phyloP scores from a whole-genome alignment of 805 yeast genomes.

The Vanderwaltozyma yarrowii region DNA sequence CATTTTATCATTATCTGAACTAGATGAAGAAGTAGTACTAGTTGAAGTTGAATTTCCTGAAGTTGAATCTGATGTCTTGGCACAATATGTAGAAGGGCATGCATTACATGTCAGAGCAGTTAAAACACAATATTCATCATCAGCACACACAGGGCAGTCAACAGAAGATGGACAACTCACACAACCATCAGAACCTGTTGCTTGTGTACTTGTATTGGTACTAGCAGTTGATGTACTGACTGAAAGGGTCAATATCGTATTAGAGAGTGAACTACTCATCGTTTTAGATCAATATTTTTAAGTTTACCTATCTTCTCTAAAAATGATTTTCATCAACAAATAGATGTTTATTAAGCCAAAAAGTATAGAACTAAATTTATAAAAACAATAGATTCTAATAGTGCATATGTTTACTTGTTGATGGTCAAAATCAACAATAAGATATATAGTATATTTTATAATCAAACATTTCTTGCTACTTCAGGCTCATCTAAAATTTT shows the following conservation, averaged over 20 bases:
- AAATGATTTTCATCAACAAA: too few species aligned
- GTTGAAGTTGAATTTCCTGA: constrained; percentile 9
- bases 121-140: constrained; percentile 43
- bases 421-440: too few species aligned
- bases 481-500: too few species aligned
- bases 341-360: too few species aligned
- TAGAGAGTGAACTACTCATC: neutral
- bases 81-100: constrained; percentile 50
- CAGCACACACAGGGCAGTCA: constrained; percentile 45
- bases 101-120: constrained; percentile 45
- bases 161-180: constrained; percentile 33
- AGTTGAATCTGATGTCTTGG: constrained; percentile 18
- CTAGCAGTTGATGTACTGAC: too few species aligned
- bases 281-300: too few species aligned
- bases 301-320: too few species aligned
- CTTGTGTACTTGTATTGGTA: neutral
- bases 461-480: too few species aligned
- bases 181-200: constrained; percentile 19
- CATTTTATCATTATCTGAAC: neutral
- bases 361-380: too few species aligned
- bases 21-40: constrained; percentile 8
- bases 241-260: neutral
- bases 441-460: too few species aligned
- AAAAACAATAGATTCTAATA: too few species aligned
- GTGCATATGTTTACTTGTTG: too few species aligned